Base-by-base conservation (phyloP, 257 asterid genomes). In the Thymus mandschuricus region DNA sequence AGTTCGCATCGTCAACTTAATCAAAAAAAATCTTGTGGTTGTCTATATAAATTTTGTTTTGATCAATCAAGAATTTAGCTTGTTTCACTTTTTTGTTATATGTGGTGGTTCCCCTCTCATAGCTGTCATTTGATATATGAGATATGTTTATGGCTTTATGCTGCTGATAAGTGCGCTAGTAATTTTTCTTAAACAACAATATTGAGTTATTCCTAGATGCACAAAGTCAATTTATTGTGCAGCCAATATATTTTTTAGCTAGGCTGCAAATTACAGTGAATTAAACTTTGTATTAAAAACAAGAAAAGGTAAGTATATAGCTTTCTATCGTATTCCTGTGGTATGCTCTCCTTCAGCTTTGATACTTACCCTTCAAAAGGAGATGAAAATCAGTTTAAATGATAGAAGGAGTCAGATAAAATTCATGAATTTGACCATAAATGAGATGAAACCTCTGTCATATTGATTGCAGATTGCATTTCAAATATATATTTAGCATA, bases 341-440 rank as follows among this genome's bases (percentile, higher is more conserved):
- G 64, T 54, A 27, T 68, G 34, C 56, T 6, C 15, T 46, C 1
- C 61, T 69, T 68, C 49, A 50, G 41, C 59, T 57, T 63, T 56
- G 48, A 8, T 56, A 10, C 66, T 31, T 21, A 48, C 54, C 68
- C 62, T 52, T 67, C 35, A 60, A 52, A 66, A 33, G 70, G 34
- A 44, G 58, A 57, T 10, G 28, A 15, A 31, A 45, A 27, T 5
- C n/a, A 40, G 41, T 38, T 64, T 28, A 10, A 12, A 27, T 70
- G 66, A 21, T 28, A 10, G 34, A 13, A n/a, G 31, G 64, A 59
- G 15, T 48, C 41, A 2, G 12, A 11, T 38, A 34, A 35, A 35
- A 33, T 57, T 72, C 15, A 4, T 60, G 50, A 52, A 12, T 44
- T 31, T 50, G 61, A 67, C 64, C 72, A 33, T 28, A 40, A 45